phyloP scores from a whole-genome alignment of 1,139 yeast species.

The Suhomyces bolitotheri region DNA sequence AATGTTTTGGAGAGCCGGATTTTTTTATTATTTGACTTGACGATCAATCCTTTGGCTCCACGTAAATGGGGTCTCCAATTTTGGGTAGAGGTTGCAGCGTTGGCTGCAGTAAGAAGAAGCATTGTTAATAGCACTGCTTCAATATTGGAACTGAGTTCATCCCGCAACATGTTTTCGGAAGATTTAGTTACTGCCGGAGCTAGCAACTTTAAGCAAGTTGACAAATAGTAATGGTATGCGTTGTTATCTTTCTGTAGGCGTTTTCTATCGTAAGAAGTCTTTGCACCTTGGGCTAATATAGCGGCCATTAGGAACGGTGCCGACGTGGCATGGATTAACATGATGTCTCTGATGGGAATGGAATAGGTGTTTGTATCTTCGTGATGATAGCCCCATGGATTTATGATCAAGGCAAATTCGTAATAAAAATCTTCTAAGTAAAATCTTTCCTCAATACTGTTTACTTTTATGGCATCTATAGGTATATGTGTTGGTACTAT shows the following conservation, averaged over 20 bases:
- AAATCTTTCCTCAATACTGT: conserved; percentile 16
- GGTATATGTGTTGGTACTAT: conserved; percentile 14
- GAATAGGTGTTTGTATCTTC: conserved; percentile 12
- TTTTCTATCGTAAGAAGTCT: conserved; percentile 15
- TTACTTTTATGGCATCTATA: conserved; percentile 15
- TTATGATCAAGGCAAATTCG: conserved; percentile 19
- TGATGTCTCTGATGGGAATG: conserved; percentile 21
- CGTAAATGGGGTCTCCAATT: conserved; percentile 24
- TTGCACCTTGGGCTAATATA: conserved; percentile 23
- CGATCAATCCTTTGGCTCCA: conserved; percentile 23
- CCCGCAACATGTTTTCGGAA: conserved; percentile 10
- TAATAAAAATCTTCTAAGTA: conserved; percentile 21
- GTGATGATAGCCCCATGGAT: conserved; percentile 22
- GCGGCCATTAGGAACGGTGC: conserved; percentile 24
- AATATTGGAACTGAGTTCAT: conserved; percentile 15
- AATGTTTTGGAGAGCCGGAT: conserved; percentile 15
- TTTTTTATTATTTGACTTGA: conserved; percentile 15
- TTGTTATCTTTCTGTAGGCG: conserved; percentile 18
- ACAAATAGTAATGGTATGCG: conserved; percentile 20
- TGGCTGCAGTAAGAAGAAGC: conserved; percentile 21
- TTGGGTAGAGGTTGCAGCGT: conserved; percentile 21
- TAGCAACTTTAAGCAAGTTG: conserved; percentile 19
- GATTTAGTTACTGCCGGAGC: conserved; percentile 20
- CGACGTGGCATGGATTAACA: conserved; percentile 18
- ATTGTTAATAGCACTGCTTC: conserved; percentile 23